Conservation (phyloP, 2,329 filamentous ascomycete species). For the Talaromyces sp. region DNA sequence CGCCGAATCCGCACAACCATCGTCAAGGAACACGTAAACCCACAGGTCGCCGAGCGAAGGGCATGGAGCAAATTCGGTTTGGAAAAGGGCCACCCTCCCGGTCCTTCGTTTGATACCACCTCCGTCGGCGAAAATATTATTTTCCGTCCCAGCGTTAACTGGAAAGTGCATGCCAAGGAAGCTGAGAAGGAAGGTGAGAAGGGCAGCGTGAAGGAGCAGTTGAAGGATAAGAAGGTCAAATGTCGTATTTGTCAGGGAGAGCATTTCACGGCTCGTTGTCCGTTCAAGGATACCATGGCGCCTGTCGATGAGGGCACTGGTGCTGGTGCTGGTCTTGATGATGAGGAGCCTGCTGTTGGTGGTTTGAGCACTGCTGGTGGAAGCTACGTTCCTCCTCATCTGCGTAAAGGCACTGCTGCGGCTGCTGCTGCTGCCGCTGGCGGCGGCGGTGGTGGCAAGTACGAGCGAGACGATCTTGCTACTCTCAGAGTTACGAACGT, state of each 20-base stretch:
- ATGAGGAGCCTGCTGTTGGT: conserved; percentile 44
- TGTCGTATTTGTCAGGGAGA: conserved; percentile 98
- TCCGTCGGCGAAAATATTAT: conserved; percentile 97
- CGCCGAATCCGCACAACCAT: conserved; percentile 91
- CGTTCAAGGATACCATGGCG: conserved; percentile 99
- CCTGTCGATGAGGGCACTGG: conserved; percentile 52
- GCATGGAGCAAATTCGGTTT: conserved; percentile 89
- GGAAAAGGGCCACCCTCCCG: conserved; percentile 78
- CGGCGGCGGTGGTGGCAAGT: conserved; percentile 89
- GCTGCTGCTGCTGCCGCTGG: conserved; percentile 42
- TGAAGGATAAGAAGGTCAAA: conserved; percentile 99
- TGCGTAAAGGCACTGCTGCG: conserved; percentile 65
- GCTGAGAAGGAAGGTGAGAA: conserved; percentile 54
- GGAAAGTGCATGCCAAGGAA: conserved; percentile 86
- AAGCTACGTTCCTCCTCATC: conserved; percentile 91
- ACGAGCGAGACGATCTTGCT: conserved; percentile 92
- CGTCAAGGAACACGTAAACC: conserved; percentile 92
- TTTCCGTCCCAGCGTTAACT: conserved; percentile 90
- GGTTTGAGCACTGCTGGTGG: conserved; percentile 65
- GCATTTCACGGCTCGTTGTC: conserved; percentile 98
- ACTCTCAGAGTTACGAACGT: conserved; percentile 98
- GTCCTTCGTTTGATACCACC: conserved; percentile 85
- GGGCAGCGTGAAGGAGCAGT: conserved; percentile 63
- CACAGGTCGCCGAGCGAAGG: conserved; percentile 91
- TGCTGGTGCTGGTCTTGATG: conserved; percentile 42